These are phyloP conservation scores for Saccharomyces eubayanus DNA, from an alignment of 805 yeast species.

Conservation along the genomic window DNA sequence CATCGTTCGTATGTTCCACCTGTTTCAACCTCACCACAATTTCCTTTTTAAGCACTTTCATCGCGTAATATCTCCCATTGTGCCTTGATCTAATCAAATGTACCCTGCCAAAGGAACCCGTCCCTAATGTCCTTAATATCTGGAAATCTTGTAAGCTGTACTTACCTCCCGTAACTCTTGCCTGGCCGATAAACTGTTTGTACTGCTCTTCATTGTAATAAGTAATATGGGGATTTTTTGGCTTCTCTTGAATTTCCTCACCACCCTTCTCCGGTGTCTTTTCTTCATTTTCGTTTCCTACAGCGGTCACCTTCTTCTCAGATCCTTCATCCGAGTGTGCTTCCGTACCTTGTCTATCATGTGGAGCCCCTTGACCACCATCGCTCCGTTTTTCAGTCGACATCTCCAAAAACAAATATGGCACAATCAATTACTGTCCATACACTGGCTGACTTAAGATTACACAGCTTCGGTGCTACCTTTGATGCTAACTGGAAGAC, in stretches of 20 bases:
- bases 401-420: neutral
- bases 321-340: neutral
- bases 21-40: slow-evolving; percentile 88
- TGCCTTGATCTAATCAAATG: slow-evolving; percentile 81
- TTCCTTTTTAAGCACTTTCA: slow-evolving; percentile 80
- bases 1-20: slow-evolving; percentile 91
- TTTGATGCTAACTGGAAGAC: neutral
- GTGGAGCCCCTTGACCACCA: neutral
- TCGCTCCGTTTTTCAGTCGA: neutral
- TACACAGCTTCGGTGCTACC: neutral
- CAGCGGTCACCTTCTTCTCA: neutral
- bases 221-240: neutral
- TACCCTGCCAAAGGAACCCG: slow-evolving; percentile 91
- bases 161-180: slow-evolving; percentile 43
- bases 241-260: neutral
- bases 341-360: neutral
- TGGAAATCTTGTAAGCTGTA: slow-evolving; percentile 75
- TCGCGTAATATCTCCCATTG: slow-evolving; percentile 83
- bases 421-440: neutral
- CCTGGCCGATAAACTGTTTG: neutral
- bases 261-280: neutral
- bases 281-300: neutral
- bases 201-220: slow-evolving; percentile 1
- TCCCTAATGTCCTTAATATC: slow-evolving; percentile 78
- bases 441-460: neutral